These are phyloP conservation scores for Wallacemonas sp. DNA, from an alignment of 208 protist species.

Conservation along the genomic window DNA sequence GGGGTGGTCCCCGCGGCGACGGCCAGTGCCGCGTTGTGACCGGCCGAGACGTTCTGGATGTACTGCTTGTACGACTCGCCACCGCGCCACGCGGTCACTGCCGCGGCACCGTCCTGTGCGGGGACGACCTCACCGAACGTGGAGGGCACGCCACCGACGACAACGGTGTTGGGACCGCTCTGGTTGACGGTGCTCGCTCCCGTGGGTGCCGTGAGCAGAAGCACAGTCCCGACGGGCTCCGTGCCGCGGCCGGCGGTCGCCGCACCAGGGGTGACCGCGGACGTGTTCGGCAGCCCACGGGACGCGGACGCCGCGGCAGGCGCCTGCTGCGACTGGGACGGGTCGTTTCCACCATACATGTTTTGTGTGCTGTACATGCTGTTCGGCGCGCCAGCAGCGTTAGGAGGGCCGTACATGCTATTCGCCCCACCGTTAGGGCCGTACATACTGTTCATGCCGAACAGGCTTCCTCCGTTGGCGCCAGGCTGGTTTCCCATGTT, in stretches of 20 bases:
- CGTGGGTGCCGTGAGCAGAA: neutral
- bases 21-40: constrained; percentile 49
- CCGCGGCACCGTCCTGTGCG: neutral
- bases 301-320: neutral
- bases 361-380: no score
- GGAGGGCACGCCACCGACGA: neutral
- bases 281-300: neutral
- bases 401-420: no score
- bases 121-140: constrained; percentile 2
- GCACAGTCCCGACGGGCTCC: constrained; percentile 1
- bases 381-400: no score
- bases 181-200: neutral
- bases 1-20: constrained; percentile 24
- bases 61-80: constrained; percentile 16
- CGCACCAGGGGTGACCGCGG: neutral
- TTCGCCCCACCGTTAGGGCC: no score
- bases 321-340: no score
- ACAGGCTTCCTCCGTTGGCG: neutral
- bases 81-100: constrained; percentile 9
- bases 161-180: neutral
- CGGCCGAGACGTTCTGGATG: constrained; percentile 28
- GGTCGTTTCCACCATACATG: no score
- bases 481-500: neutral
- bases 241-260: neutral
- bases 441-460: constrained; percentile 9